Evolutionary conservation across 208 protist genomes (phyloP), one percentile per base, ranked within the genome.

Genomic region (Lotmaria passim): DNA sequence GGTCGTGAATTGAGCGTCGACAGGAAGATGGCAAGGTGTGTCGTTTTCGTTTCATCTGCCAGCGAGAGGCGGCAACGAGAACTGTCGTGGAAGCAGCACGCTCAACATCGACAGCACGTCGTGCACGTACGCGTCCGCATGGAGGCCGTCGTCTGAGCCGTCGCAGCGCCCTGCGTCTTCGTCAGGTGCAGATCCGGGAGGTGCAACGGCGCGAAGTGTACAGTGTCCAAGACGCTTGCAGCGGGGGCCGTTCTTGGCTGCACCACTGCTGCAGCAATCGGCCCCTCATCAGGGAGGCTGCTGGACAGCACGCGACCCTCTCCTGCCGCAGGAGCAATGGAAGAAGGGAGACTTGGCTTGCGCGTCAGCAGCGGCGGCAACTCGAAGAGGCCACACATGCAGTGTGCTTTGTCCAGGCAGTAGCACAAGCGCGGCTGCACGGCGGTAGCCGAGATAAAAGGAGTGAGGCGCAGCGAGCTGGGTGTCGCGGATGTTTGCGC

Each of bases 341-440:
- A 14, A 2, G 28, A 0, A 6, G 58, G 14, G 31, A 31, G 10
- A 5, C 23, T 52, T 26, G 31, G 28, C 33, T 47, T 43, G 52
- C 31, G 36, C 11, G 46, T 50, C n/a, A 76, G 28, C 24, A 76
- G 62, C 11, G 71, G 63, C 0, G 71, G 71, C 23, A 75, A 55
- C 28, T 24, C 15, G 39, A 76, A 52, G 15, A 44, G 30, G 15
- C 34, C 41, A 31, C 71, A 70, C 41, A 76, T 69, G 71, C 71
- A 76, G 28, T 60, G 31, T 7, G 47, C 71, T 5, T 76, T 64
- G 53, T 70, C 71, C 19, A 70, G 62, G 63, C 71, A 76, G 36
- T 65, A 70, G 62, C 71, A 76, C 26, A 44, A 36, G 4, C 17
- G n/a, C 0, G 48, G 50, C 24, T 23, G 47, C 17, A 12, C 60